Evolutionary conservation across 73 alveolate genomes (phyloP).

Genomic region (Symbiodinium pilosum): DNA sequence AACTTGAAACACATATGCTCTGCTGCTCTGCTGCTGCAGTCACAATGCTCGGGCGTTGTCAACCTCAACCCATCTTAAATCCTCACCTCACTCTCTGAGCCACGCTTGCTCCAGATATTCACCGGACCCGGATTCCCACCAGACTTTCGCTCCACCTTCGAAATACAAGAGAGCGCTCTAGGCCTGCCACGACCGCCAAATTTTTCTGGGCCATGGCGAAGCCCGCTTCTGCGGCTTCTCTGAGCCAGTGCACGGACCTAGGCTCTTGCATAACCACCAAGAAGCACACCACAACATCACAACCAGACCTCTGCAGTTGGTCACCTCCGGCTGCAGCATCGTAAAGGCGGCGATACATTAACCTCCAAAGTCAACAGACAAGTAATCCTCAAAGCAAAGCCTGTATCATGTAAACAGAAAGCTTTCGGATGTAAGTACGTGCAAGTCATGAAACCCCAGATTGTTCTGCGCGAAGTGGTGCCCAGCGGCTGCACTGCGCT

Average conservation of each 20-base stretch:
- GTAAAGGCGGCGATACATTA: conserved; percentile 37
- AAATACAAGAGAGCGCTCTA: too few species aligned
- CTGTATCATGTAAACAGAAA: too few species aligned
- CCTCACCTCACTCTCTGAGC: too few species aligned
- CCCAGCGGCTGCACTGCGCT: conserved; percentile 33
- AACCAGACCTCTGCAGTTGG: neutral
- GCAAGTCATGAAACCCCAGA: conserved; percentile 43
- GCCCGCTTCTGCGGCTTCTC: conserved; percentile 54
- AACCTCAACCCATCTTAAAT: too few species aligned
- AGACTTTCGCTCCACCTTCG: too few species aligned
- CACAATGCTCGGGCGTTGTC: too few species aligned
- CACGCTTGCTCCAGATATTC: too few species aligned
- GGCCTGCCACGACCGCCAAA: conserved; percentile 31
- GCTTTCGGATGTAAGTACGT: too few species aligned
- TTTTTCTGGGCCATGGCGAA: conserved; percentile 89
- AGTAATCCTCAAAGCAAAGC: neutral
- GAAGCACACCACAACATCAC: neutral
- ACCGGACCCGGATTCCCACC: too few species aligned
- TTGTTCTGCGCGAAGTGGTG: conserved; percentile 86
- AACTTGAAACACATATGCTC: too few species aligned
- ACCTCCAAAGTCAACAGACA: neutral
- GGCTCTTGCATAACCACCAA: neutral
- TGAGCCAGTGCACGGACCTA: conserved; percentile 82
- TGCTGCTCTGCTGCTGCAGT: too few species aligned
- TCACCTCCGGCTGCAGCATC: conserved; percentile 9